A percentile compares a stretch with the other conserved stretches of the same genome.
Evolutionary conservation across 2,329 filamentous ascomycete species (phyloP).

Genomic region (Talaromyces sp.): DNA sequence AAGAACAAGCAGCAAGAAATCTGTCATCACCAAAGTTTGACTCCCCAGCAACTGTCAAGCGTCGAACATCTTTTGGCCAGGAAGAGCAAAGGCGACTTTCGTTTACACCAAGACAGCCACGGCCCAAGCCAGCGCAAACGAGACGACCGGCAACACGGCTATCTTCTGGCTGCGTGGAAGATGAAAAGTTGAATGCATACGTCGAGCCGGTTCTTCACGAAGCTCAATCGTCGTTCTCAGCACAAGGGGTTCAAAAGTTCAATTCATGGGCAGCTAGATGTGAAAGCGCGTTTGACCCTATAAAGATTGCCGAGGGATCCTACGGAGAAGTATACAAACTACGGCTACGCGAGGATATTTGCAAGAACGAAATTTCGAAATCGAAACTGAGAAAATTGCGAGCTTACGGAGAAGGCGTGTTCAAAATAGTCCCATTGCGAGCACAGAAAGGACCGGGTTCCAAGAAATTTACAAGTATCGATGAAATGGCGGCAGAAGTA

Average conservation of each 20-base stretch:
- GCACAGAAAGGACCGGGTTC: constrained; percentile 36
- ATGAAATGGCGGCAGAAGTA: constrained; percentile 47
- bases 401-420: constrained; percentile 39
- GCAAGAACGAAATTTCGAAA: constrained; percentile 30
- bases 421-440: constrained; percentile 46
- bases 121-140: constrained; percentile 7
- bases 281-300: constrained; percentile 40
- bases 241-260: constrained; percentile 35
- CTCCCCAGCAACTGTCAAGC: neutral
- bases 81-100: constrained; percentile 7
- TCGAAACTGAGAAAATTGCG: constrained; percentile 32
- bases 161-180: constrained; percentile 29
- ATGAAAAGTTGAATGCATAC: constrained; percentile 30
- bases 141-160: constrained; percentile 17
- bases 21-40: neutral
- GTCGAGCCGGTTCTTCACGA: constrained; percentile 33
- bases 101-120: constrained; percentile 12
- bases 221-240: constrained; percentile 29
- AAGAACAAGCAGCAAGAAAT: neutral
- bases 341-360: constrained; percentile 33
- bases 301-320: constrained; percentile 62
- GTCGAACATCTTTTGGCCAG: neutral
- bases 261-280: constrained; percentile 34
- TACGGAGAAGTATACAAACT: constrained; percentile 63
- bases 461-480: constrained; percentile 40